A percentile compares a stretch with the other conserved stretches of the same genome.
Conservation (phyloP, 805 yeast genomes). For the Starmerella kuoi region DNA sequence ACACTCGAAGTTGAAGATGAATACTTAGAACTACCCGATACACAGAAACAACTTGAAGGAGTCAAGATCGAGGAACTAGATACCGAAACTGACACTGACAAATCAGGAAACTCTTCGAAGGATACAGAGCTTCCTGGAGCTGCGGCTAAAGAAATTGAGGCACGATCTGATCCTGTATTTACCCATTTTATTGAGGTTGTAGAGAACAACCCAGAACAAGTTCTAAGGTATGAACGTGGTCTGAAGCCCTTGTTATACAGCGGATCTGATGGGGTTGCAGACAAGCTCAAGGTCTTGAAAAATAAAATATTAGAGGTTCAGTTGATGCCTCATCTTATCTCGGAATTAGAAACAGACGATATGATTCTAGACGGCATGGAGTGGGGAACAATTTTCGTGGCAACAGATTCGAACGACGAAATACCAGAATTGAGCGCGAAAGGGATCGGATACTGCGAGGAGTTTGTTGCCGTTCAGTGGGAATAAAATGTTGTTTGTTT, state of each 20-base stretch:
- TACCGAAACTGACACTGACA: conserved; percentile 31
- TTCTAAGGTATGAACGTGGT: conserved; percentile 69
- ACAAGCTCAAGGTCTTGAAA: conserved; percentile 32
- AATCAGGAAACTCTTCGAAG: conserved; percentile 8
- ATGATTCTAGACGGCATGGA: conserved; percentile 70
- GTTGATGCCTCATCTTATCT: conserved; percentile 84
- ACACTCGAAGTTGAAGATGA: conserved; percentile 66
- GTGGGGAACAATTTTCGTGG: conserved; percentile 89
- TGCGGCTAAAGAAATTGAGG: conserved; percentile 28
- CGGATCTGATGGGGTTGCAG: conserved; percentile 45
- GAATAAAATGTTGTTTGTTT: no score
- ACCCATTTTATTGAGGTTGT: conserved; percentile 65
- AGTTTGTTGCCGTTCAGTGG: conserved; percentile 81
- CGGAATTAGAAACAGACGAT: conserved; percentile 53
- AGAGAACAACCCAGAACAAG: conserved; percentile 75
- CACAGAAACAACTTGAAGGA: conserved; percentile 25
- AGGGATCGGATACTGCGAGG: conserved; percentile 69
- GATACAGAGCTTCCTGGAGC: conserved; percentile 11
- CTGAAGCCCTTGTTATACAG: conserved; percentile 63
- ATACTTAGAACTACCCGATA: conserved; percentile 37
- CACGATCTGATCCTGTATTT: conserved; percentile 48
- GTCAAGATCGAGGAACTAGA: conserved; percentile 36
- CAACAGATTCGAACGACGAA: conserved; percentile 58
- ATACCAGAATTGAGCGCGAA: conserved; percentile 44
- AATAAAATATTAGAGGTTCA: conserved; percentile 62